Percentiles rank a stretch among this genome's conserved stretches.
Evolutionary conservation across 1,284 basidiomycete genomes (phyloP).

Genomic region (Anthracocystis panici-leucophaei): DNA sequence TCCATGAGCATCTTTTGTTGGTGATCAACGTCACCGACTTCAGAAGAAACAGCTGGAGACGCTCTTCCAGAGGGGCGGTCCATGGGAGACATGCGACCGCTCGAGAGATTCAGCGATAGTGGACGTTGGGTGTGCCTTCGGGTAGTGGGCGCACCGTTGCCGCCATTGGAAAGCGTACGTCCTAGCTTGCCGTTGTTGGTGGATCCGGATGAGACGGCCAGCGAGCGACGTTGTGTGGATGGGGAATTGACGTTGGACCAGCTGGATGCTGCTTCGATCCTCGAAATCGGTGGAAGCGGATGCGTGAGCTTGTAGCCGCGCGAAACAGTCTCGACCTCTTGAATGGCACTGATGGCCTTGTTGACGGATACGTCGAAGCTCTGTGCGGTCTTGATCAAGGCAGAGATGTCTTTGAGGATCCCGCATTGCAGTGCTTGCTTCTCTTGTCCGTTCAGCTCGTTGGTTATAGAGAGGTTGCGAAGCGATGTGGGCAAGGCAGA

Average conservation of each 20-base stretch:
- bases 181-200: slow-evolving; percentile 30
- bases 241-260: slow-evolving; percentile 20
- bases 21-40: slow-evolving; percentile 16
- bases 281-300: slow-evolving; percentile 67
- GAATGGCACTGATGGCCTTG: slow-evolving; percentile 62
- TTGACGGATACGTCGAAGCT: slow-evolving; percentile 58
- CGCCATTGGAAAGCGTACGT: slow-evolving; percentile 43
- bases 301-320: slow-evolving; percentile 64
- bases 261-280: slow-evolving; percentile 56
- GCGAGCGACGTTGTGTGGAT: slow-evolving; percentile 20
- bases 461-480: slow-evolving; percentile 6
- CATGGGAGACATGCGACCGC: slow-evolving; percentile 34
- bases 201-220: slow-evolving; percentile 4
- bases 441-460: slow-evolving; percentile 15
- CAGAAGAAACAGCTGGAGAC: slow-evolving; percentile 23
- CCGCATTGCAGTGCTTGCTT: slow-evolving; percentile 23
- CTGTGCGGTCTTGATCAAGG: slow-evolving; percentile 54
- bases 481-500: slow-evolving; percentile 17
- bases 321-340: slow-evolving; percentile 67
- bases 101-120: slow-evolving; percentile 33
- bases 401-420: slow-evolving; percentile 18
- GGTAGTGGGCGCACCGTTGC: slow-evolving; percentile 30
- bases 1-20: slow-evolving; percentile 28
- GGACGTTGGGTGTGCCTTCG: slow-evolving; percentile 32
- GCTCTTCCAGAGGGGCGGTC: slow-evolving; percentile 31